Evolutionary conservation across 768 basidiomycete species (phyloP).

Genomic region (Floccularia luteovirens): DNA sequence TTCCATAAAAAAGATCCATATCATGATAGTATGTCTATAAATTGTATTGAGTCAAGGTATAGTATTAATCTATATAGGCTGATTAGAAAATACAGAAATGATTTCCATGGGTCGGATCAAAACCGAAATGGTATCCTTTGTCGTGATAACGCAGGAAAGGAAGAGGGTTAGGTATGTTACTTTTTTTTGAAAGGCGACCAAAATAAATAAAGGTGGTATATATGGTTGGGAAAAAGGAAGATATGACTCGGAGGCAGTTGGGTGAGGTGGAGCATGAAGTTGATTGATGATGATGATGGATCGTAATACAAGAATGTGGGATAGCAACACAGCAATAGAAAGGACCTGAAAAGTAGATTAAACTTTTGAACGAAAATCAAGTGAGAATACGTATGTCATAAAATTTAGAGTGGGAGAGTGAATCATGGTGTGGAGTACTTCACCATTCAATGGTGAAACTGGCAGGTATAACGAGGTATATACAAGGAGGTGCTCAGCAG

Average conservation of each 20-base stretch:
- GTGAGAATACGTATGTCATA: conserved; percentile 1
- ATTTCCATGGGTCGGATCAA: too few relatives aligned
- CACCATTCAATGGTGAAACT: conserved; percentile 6
- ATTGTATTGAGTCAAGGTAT: too few relatives aligned
- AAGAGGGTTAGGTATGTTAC: background rate
- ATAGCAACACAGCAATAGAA: background rate
- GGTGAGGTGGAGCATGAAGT: background rate
- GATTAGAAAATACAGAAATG: too few relatives aligned
- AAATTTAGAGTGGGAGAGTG: conserved; percentile 1
- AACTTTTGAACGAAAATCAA: conserved; percentile 6
- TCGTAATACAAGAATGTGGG: conserved; percentile 1
- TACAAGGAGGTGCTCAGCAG: conserved; percentile 34
- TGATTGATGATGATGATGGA: background rate
- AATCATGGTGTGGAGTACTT: background rate
- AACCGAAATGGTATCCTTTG: background rate
- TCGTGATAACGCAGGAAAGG: background rate
- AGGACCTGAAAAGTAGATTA: background rate
- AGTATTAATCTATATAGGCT: too few relatives aligned
- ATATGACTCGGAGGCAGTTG: background rate
- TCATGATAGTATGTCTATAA: too few relatives aligned
- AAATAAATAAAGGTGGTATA: background rate
- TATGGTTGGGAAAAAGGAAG: background rate
- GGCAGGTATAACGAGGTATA: too few relatives aligned
- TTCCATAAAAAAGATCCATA: too few relatives aligned
- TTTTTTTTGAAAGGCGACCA: conserved; percentile 1